Conservation (phyloP, 169 alveolate genomes). For the Haemoproteus tartakovskyi region DNA sequence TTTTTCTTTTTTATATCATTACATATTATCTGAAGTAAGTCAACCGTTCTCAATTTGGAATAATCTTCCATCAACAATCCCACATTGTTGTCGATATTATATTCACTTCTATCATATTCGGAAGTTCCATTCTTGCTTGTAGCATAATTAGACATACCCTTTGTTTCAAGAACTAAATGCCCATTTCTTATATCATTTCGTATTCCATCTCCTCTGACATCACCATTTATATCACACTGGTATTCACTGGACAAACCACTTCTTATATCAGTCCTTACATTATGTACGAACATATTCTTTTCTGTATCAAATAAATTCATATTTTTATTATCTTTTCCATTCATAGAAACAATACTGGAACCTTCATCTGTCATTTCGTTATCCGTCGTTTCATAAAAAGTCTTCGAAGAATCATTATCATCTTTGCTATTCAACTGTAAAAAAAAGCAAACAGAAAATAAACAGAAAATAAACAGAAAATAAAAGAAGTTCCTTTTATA, state of each 20-base stretch:
- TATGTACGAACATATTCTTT: too few relatives aligned
- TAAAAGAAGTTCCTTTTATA: too few relatives aligned
- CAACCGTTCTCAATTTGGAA: not conserved
- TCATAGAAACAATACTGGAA: not conserved
- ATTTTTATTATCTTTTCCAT: constrained; percentile 1
- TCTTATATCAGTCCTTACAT: too few relatives aligned
- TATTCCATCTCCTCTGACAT: too few relatives aligned
- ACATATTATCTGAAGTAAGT: constrained; percentile 7
- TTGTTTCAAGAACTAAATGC: too few relatives aligned
- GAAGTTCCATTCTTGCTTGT: not conserved
- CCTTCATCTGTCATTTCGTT: constrained; percentile 42
- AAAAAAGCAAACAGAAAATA: not conserved
- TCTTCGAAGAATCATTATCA: constrained; percentile 51
- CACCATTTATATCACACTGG: too few relatives aligned
- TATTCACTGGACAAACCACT: too few relatives aligned
- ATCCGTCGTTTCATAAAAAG: constrained; percentile 58
- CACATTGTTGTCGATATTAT: not conserved
- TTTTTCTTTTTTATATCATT: constrained; percentile 3
- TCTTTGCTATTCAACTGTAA: constrained; percentile 25
- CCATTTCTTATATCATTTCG: too few relatives aligned
- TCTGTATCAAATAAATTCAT: too few relatives aligned
- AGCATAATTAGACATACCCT: too few relatives aligned
- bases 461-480: not conserved
- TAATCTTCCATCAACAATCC: not conserved
- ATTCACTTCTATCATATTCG: not conserved